Evolutionary conservation across 345 rosid genomes (phyloP).

Genomic region (Dimocarpus longan): DNA sequence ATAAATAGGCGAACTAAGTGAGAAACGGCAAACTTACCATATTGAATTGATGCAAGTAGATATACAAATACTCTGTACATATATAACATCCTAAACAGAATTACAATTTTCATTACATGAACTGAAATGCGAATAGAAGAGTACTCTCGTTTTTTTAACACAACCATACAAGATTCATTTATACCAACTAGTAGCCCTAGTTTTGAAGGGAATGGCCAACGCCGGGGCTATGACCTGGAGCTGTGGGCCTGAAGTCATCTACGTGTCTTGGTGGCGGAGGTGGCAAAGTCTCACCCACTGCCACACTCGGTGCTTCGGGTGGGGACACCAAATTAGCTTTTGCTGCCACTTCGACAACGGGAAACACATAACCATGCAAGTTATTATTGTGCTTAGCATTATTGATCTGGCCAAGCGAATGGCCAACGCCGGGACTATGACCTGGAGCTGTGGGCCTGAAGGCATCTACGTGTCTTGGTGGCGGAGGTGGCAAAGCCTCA

Average conservation of each 20-base stretch:
- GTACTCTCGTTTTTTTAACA: not conserved
- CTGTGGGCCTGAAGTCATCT: constrained; percentile 64
- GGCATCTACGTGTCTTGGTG: constrained; percentile 36
- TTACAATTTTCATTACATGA: not conserved
- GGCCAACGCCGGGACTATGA: constrained; percentile 68
- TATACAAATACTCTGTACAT: not conserved
- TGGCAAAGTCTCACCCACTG: constrained; percentile 9
- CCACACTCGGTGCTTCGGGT: constrained; percentile 22
- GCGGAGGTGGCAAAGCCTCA: constrained; percentile 24
- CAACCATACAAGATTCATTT: not conserved
- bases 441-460: constrained; percentile 72
- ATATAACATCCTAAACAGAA: not conserved
- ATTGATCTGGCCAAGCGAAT: constrained; percentile 27
- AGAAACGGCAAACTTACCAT: not conserved
- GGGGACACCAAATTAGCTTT: constrained; percentile 16
- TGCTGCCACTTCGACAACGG: not conserved
- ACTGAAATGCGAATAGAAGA: not conserved
- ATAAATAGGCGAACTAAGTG: no score
- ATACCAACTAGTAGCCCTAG: constrained; percentile 24
- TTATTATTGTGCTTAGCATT: not conserved
- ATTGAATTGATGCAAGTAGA: not conserved
- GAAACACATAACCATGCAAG: constrained; percentile 1
- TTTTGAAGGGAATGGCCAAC: constrained; percentile 51
- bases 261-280: constrained; percentile 28
- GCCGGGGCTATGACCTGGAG: constrained; percentile 71